Evolutionary conservation across 768 basidiomycete genomes (phyloP).

Genomic region (Macrolepiota dolichaula): DNA sequence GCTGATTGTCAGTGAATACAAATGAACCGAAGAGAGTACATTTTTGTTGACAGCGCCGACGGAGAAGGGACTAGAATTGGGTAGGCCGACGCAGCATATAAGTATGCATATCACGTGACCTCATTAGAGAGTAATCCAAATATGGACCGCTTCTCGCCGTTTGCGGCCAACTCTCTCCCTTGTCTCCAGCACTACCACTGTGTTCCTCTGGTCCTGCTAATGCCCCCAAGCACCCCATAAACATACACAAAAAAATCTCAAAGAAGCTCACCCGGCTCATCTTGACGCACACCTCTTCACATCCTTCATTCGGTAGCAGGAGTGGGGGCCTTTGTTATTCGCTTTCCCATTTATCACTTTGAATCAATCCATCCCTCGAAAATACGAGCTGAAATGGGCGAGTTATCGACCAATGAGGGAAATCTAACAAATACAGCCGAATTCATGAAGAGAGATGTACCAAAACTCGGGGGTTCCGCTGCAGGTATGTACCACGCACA

Average conservation of each 20-base stretch:
- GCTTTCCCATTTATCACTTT: background rate
- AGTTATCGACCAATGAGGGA: background rate
- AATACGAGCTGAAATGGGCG: background rate
- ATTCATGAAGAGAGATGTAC: constrained; percentile 25
- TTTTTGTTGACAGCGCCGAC: too few species aligned
- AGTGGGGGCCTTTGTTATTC: background rate
- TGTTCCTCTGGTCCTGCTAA: background rate
- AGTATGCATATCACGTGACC: background rate
- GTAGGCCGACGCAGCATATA: background rate
- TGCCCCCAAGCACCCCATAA: background rate
- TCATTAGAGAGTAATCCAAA: background rate
- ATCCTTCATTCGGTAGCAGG: background rate
- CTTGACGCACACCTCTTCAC: background rate
- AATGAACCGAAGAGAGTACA: too few species aligned
- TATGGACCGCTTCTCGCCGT: constrained; percentile 1
- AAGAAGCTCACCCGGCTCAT: background rate
- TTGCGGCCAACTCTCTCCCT: constrained; percentile 4
- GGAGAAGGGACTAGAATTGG: too few species aligned
- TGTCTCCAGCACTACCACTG: background rate
- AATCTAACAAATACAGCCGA: constrained; percentile 17
- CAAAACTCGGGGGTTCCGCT: constrained; percentile 47
- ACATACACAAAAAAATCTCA: too few species aligned
- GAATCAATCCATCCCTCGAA: background rate
- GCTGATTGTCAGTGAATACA: too few species aligned
- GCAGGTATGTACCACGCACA: constrained; percentile 37